Base-by-base conservation (phyloP, 306 rosid genomes). In the Sicyos baderoa region DNA sequence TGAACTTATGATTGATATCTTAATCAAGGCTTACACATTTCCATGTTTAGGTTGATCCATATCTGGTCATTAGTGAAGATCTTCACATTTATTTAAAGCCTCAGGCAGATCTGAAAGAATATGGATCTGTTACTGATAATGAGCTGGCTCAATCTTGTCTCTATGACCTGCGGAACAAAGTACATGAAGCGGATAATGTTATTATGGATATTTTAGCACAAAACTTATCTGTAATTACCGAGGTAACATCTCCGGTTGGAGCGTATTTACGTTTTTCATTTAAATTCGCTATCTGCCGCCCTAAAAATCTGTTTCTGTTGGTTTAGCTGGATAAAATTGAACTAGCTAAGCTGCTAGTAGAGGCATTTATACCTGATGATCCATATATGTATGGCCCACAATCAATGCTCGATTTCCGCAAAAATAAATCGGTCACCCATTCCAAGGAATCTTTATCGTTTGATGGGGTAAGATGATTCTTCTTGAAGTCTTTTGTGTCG, bases 341-440 rank as follows among this genome's bases (percentile, higher is more conserved):
- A 56, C 78, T 94, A 74, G 72, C 81, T n/a, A 66, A 71, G 73
- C 90, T 79, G 57, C 82, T 94, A 73, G 83, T 82, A 7, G 95
- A 88, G 81, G 17, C 82, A 50, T 94, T 90, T 79, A 72, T 82
- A 76, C 94, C 96, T 14, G 97, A 90, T 77, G 99, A 93, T 71
- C 87, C 86, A n/a, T 88, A 85, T 75, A 75, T 84, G 83, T 88
- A 86, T 72, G 96, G 97, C 58, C 97, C 91, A 48, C 88, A 76
- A 78, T 90, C 95, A 2, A 84, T 82, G 63, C 83, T 84, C 2
- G 81, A 76, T 59, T 75, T 86, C 64, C 87, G 81, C 80, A 77
- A 75, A 37, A 74, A 73, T 66, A 77, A 77, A 72, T 65, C 73
- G 19, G 72, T 19, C 56, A 47, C 76, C 52, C 81, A 76, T 76